These are phyloP conservation scores for Phaeosphaeriaceae sp. DNA, from an alignment of 2,329 filamentous ascomycete species.

Conservation along the genomic window DNA sequence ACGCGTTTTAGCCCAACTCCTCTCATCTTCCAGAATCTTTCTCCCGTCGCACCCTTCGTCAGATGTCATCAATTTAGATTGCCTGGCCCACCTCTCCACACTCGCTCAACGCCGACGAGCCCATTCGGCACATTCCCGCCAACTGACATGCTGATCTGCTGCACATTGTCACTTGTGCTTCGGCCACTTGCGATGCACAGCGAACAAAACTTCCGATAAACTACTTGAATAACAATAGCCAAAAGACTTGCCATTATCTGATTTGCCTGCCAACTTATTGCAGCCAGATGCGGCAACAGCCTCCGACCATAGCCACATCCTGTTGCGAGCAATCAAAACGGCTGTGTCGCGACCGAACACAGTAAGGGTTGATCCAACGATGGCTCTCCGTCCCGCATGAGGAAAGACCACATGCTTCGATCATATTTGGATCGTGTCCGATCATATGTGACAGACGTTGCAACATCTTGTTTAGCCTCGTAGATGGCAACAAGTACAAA, in stretches of 20 bases:
- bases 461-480: neutral
- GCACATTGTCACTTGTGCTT: neutral
- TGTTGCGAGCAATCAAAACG: neutral
- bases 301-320: neutral
- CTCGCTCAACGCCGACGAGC: slow-evolving; percentile 13
- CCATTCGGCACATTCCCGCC: slow-evolving; percentile 12
- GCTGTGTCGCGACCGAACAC: slow-evolving; percentile 5
- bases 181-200: neutral
- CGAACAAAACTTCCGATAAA: neutral
- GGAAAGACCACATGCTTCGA: slow-evolving; percentile 11
- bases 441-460: slow-evolving; percentile 1
- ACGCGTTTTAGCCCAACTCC: slow-evolving; percentile 19
- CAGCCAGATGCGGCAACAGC: neutral
- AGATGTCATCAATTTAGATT: slow-evolving; percentile 40
- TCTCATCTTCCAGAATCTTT: slow-evolving; percentile 43
- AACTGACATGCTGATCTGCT: slow-evolving; percentile 3
- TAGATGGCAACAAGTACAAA: neutral
- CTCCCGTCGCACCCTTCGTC: slow-evolving; percentile 32
- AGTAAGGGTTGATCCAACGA: slow-evolving; percentile 19
- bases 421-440: slow-evolving; percentile 4
- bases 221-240: neutral
- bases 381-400: slow-evolving; percentile 14
- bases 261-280: neutral
- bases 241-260: neutral
- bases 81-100: slow-evolving; percentile 30